Evolutionary conservation across 2,329 filamentous ascomycete species (phyloP), one percentile per base, ranked within the genome.

Genomic region (Cytospora mali): DNA sequence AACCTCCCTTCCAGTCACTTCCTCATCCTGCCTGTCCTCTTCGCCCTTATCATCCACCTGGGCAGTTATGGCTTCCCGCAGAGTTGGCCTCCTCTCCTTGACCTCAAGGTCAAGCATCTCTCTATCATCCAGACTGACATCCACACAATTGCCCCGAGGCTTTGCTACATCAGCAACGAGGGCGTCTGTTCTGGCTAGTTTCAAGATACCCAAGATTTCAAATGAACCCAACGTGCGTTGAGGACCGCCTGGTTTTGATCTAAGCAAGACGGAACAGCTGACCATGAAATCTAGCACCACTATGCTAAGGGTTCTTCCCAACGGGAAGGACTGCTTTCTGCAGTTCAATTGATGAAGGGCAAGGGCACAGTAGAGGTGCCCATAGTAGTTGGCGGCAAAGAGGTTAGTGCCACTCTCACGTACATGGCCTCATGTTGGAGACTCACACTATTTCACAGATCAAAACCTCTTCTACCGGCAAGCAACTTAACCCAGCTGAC

Each of bases 161-260:
- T 68, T 75, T 49, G 70, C 72, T 50, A 73, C 71, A 33, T 75
- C 71, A 9, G 66, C 62, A 29, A 61, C 67, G 49, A 77, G 72
- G 56, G 70, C 72, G 69, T 77, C 88, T 62, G 89, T 87, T 9
- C 81, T 96, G 67, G 93, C 93, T 55, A 84, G 87, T 65, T 98
- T 97, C 84, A 94, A 92, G 81, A 85, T 93, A 57, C 95, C 95
- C 55, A 88, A 88, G 67, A 86, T 97, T 70, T 81, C 86, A 74
- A 99, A 99, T 75, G 95, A 99, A 80, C 92, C 92, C n/a, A 99
- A 97, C 75, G 93, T 97, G 77, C 76, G 91, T 82, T 35, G 51
- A 31, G 25, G 49, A 57, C 58, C 60, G 28, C 27, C 33, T 48
- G 33, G 16, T 48, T 53, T 25, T 25, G 28, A 33, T 4, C 50